Base-by-base conservation (phyloP, 2,329 filamentous ascomycete species). In the Coniella vitis region DNA sequence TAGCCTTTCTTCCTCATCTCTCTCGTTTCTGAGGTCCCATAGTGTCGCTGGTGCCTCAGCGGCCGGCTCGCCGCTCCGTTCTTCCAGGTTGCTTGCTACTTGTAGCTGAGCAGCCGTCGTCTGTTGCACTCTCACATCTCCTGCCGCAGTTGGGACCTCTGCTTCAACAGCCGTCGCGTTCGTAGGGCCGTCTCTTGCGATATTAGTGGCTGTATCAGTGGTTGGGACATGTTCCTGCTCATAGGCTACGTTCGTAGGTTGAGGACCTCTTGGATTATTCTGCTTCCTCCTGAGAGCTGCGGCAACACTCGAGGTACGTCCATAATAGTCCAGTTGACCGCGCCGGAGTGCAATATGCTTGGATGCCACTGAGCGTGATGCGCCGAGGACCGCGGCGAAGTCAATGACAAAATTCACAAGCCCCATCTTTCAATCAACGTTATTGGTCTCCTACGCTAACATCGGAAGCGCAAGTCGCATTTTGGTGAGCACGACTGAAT, bases 361-460 rank as follows among this genome's bases (percentile, higher is more conserved):
- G 42, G 74, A 66, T 42, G 83, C 84, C 53, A 90, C 75, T 31
- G 78, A 78, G 52, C 82, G 78, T 44, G 85, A 84, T 62, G 81
- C 86, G 70, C 76, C 81, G 64, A 85, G 73, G 55, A 90, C 73
- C 53, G 83, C 79, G 57, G 83, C 80, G 58, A 86, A 71, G 69
- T 90, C 87, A 62, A 90, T 71, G 54, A 74, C 69, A 61, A 75
- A 79, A 69, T 78, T 83, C 69, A 76, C 78, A 74, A 81, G 70
- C 65, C 77, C 70, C 78, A 82, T 82, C 51, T 54, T 42, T 37
- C 14, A 25, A 35, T 22, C 43, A 17, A 29, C 10, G 25, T 5
- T 5, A 29, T 29, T 29, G 5, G 5, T 8, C 2, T 7, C 22
- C 14, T 17, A 38, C 17, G 12, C 36, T 49, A 40, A 31, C 37